Conservation (phyloP, 176 grass and related monocot species). For the Rhynchospora tenuis region DNA sequence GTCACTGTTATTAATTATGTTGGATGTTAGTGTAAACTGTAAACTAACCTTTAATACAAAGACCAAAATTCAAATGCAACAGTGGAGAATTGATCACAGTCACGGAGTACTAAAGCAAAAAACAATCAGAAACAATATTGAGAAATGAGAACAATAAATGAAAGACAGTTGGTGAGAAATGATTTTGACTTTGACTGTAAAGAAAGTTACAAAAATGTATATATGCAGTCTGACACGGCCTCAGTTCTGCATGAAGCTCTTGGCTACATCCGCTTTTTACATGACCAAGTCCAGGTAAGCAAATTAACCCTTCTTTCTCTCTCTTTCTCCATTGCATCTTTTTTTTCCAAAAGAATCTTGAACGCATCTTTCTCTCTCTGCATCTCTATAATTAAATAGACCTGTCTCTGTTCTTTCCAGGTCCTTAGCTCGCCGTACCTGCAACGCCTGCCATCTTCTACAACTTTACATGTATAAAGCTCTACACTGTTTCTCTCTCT, state of each 20-base stretch:
- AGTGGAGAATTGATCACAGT: too few species aligned
- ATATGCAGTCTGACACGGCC: slow-evolving; percentile 81
- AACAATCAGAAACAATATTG: too few species aligned
- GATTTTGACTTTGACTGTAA: slow-evolving; percentile 22
- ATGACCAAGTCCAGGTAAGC: slow-evolving; percentile 82
- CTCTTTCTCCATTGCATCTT: background rate
- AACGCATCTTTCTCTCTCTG: background rate
- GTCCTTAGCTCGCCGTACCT: slow-evolving; percentile 88
- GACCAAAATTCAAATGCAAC: too few species aligned
- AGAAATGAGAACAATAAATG: too few species aligned
- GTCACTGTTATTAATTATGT: too few species aligned
- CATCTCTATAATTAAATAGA: background rate
- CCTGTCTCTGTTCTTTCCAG: slow-evolving; percentile 32
- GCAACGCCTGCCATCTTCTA: slow-evolving; percentile 52
- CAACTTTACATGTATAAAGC: slow-evolving; percentile 35
- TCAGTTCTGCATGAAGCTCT: slow-evolving; percentile 93
- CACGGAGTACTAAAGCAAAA: too few species aligned
- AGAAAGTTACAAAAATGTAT: slow-evolving; percentile 24
- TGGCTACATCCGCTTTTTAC: slow-evolving; percentile 94
- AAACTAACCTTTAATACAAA: too few species aligned
- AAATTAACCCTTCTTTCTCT: background rate
- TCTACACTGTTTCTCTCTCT: background rate
- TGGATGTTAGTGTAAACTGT: too few species aligned
- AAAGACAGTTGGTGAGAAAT: background rate
- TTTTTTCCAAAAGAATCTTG: background rate